These are phyloP conservation scores for Tagetes patula DNA, from an alignment of 129 eudicot species.

Conservation along the genomic window DNA sequence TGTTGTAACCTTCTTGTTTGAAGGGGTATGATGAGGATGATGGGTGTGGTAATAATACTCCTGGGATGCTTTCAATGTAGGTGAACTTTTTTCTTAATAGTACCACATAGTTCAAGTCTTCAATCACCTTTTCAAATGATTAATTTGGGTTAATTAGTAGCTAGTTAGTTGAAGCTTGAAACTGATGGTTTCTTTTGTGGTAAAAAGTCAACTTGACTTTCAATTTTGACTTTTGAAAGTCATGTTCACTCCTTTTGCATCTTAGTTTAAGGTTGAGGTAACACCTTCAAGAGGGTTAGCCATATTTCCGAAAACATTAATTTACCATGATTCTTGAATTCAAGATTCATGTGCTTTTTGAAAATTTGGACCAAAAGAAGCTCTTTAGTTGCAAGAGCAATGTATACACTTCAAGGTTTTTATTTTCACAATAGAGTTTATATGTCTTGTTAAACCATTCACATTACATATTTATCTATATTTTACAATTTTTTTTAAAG, in stretches of 20 bases:
- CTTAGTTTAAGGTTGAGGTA: constrained; percentile 9
- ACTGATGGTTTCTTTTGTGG: constrained; percentile 5
- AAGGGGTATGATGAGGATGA: constrained; percentile 71
- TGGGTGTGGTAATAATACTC: constrained; percentile 94
- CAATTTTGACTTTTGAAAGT: constrained; percentile 20
- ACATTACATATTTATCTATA: no score
- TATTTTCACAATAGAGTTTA: constrained; percentile 10
- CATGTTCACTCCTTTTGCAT: constrained; percentile 24
- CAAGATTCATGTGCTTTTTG: background rate
- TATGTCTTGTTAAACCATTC: background rate
- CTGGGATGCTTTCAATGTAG: constrained; percentile 97
- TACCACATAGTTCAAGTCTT: constrained; percentile 90
- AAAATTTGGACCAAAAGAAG: background rate
- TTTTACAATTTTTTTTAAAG: no score
- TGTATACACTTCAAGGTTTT: constrained; percentile 15
- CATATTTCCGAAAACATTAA: background rate
- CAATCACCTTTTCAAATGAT: constrained; percentile 52
- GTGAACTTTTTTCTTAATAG: constrained; percentile 76
- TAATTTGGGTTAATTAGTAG: constrained; percentile 9
- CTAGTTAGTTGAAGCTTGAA: background rate
- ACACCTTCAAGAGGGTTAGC: background rate
- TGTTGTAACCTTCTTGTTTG: constrained; percentile 44
- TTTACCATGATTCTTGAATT: background rate
- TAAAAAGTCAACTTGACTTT: background rate
- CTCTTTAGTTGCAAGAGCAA: background rate